These are phyloP conservation scores for Epichloe gansuensis DNA, from an alignment of 2,329 filamentous ascomycete species.

Conservation along the genomic window DNA sequence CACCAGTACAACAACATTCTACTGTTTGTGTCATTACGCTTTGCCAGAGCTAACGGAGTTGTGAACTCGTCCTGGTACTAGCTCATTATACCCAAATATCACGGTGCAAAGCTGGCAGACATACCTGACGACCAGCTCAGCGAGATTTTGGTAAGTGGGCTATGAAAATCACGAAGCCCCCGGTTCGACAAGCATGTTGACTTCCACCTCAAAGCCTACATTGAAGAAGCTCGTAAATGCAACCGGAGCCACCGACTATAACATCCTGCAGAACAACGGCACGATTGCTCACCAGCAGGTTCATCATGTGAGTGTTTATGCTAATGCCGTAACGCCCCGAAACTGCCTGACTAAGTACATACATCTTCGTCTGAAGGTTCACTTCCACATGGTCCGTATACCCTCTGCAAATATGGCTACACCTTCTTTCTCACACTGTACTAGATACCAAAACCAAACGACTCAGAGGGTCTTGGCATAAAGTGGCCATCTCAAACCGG, in stretches of 20 bases:
- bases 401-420: background rate
- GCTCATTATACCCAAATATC: slow-evolving; percentile 94
- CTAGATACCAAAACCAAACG: slow-evolving; percentile 87
- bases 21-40: background rate
- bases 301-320: slow-evolving; percentile 55
- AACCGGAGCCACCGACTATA: slow-evolving; percentile 68
- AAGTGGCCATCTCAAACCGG: slow-evolving; percentile 63
- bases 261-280: slow-evolving; percentile 94
- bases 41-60: background rate
- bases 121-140: slow-evolving; percentile 79
- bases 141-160: slow-evolving; percentile 58
- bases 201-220: slow-evolving; percentile 16
- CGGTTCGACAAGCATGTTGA: background rate
- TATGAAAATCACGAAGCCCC: background rate
- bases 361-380: slow-evolving; percentile 43
- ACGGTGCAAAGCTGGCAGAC: slow-evolving; percentile 82
- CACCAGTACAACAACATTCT: background rate
- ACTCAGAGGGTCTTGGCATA: slow-evolving; percentile 65
- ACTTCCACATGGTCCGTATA: slow-evolving; percentile 73
- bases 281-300: slow-evolving; percentile 83
- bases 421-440: background rate
- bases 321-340: no score
- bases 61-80: slow-evolving; percentile 20
- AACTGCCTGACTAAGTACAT: background rate
- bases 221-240: slow-evolving; percentile 78